These are phyloP conservation scores for Syzygium oleosum DNA, from an alignment of 345 rosid species.

Conservation along the genomic window DNA sequence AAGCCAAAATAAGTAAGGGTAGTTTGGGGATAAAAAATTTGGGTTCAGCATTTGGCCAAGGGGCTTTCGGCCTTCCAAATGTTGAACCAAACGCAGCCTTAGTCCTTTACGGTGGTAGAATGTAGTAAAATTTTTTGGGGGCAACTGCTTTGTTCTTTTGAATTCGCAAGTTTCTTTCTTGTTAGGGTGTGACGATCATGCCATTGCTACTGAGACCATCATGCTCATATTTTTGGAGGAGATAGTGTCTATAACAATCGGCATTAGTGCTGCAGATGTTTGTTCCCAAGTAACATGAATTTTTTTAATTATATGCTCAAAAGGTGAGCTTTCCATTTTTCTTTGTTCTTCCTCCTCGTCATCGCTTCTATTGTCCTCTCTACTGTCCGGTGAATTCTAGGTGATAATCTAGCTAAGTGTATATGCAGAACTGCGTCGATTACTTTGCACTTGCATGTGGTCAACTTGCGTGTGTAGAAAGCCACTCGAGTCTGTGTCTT, in stretches of 20 bases:
- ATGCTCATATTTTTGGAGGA: neutral
- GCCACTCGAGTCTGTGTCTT: neutral
- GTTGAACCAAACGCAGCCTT: no score
- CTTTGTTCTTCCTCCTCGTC: neutral
- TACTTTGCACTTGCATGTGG: neutral
- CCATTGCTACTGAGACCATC: neutral
- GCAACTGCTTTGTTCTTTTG: neutral
- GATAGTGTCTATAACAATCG: neutral
- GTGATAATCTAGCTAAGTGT: neutral
- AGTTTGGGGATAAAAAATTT: no score
- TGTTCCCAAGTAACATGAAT: neutral
- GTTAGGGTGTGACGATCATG: no score
- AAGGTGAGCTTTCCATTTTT: neutral
- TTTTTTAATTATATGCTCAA: neutral
- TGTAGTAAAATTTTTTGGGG: neutral
- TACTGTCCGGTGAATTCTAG: neutral
- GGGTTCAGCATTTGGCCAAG: no score
- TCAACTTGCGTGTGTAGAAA: neutral
- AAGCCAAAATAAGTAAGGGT: no score
- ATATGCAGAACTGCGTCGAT: neutral
- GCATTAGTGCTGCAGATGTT: neutral
- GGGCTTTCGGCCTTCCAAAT: no score
- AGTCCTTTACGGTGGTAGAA: neutral
- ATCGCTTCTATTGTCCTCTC: neutral
- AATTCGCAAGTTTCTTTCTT: neutral